Percentiles rank a stretch among this genome's conserved stretches.
These are phyloP conservation scores for Plectosphaerella sp. DNA, from an alignment of 2,329 filamentous ascomycete genomes.

Conservation along the genomic window DNA sequence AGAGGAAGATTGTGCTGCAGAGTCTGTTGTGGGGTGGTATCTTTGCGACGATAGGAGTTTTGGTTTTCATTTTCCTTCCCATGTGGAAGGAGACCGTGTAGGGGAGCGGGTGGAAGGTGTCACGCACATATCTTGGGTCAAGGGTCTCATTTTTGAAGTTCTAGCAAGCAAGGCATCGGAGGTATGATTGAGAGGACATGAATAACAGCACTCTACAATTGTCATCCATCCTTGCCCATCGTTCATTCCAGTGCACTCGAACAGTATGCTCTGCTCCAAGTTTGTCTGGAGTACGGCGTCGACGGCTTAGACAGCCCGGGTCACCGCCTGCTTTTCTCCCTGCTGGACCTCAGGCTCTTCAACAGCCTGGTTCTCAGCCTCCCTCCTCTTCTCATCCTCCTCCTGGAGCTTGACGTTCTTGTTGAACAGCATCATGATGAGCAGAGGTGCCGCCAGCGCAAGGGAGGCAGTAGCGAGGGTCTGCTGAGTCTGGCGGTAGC, in stretches of 20 bases:
- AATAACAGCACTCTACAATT: no score
- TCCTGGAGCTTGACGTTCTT: slow-evolving; percentile 9
- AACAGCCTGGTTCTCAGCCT: no score
- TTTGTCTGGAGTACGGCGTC: no score
- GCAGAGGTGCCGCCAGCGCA: slow-evolving; percentile 7
- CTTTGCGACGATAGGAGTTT: slow-evolving; percentile 28
- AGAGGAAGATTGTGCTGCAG: slow-evolving; percentile 39
- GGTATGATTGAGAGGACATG: no score
- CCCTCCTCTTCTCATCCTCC: slow-evolving; percentile 3
- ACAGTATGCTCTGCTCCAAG: no score
- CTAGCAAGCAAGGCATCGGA: no score
- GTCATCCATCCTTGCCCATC: no score
- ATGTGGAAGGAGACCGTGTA: slow-evolving; percentile 32
- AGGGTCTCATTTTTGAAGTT: not conserved
- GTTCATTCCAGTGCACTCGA: no score
- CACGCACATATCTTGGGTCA: not conserved
- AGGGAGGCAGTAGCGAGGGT: slow-evolving; percentile 19
- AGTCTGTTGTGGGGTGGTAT: slow-evolving; percentile 31
- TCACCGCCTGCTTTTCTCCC: no score
- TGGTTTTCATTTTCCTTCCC: slow-evolving; percentile 38
- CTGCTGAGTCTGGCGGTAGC: slow-evolving; percentile 20
- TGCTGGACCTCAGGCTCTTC: no score
- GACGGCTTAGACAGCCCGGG: no score
- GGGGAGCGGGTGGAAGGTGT: not conserved
- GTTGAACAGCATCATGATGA: slow-evolving; percentile 15